These are phyloP conservation scores for Chalciporus piperatus DNA, from an alignment of 768 basidiomycete species.

Conservation along the genomic window DNA sequence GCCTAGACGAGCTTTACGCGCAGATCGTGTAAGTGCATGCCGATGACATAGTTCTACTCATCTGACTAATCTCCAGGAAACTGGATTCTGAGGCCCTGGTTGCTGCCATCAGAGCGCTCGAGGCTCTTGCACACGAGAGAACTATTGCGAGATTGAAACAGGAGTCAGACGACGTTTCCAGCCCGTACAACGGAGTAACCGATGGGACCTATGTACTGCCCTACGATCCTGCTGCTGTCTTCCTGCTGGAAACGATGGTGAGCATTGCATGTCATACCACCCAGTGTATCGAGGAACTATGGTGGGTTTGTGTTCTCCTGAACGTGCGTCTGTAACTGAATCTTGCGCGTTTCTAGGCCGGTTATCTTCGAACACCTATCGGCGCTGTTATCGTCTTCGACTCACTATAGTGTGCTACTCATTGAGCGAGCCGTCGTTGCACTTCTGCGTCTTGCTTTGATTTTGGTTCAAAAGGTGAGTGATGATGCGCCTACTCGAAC, in stretches of 20 bases:
- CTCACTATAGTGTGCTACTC: constrained; percentile 83
- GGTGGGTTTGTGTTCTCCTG: constrained; percentile 47
- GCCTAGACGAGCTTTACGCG: constrained; percentile 89
- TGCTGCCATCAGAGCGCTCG: constrained; percentile 81
- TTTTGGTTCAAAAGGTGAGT: constrained; percentile 75
- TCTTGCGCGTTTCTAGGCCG: constrained; percentile 58
- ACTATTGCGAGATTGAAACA: constrained; percentile 77
- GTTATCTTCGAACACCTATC: constrained; percentile 93
- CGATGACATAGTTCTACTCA: neutral
- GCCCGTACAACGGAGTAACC: constrained; percentile 31
- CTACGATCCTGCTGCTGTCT: constrained; percentile 94
- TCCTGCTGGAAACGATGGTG: constrained; percentile 92
- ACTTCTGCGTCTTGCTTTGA: constrained; percentile 77
- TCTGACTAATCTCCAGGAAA: constrained; percentile 48
- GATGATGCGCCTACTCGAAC: neutral
- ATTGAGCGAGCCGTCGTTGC: constrained; percentile 94
- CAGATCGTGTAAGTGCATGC: constrained; percentile 78
- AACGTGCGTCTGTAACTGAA: neutral
- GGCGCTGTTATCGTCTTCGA: constrained; percentile 68
- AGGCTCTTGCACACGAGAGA: constrained; percentile 86
- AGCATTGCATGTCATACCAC: constrained; percentile 79
- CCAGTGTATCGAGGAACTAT: constrained; percentile 81
- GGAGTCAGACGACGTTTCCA: constrained; percentile 56
- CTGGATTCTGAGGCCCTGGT: constrained; percentile 77
- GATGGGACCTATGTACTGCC: constrained; percentile 59